Conservation (phyloP, 2,329 filamentous ascomycete genomes). For the Diaporthe humulicola region DNA sequence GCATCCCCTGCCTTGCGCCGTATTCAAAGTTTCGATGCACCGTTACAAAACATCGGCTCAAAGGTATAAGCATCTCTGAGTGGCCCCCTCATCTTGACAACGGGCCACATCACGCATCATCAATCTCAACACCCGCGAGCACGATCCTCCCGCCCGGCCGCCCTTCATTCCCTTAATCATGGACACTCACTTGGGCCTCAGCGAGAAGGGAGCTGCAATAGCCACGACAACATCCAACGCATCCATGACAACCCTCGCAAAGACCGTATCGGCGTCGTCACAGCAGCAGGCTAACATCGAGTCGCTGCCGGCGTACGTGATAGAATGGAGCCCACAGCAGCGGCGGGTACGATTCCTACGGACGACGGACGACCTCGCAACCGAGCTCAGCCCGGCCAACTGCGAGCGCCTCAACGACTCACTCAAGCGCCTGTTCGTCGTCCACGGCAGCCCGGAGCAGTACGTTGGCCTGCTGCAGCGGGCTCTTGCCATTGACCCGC, state of each 20-base stretch:
- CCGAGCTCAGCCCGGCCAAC: slow-evolving; percentile 35
- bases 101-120: not conserved
- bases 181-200: not conserved
- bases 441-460: slow-evolving; percentile 45
- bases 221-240: not conserved
- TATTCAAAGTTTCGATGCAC: slow-evolving; percentile 20
- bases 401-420: slow-evolving; percentile 21
- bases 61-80: not conserved
- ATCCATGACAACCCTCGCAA: slow-evolving; percentile 13
- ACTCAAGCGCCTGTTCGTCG: slow-evolving; percentile 43
- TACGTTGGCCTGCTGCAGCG: slow-evolving; percentile 41
- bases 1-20: slow-evolving; percentile 15
- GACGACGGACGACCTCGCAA: slow-evolving; percentile 40
- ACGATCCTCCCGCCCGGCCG: not conserved
- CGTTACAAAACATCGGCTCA: slow-evolving; percentile 1
- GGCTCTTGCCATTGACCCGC: slow-evolving; percentile 46
- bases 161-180: not conserved
- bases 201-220: not conserved
- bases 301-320: slow-evolving; percentile 41
- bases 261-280: not conserved
- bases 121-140: not conserved
- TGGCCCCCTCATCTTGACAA: slow-evolving; percentile 1
- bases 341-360: slow-evolving; percentile 38
- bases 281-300: slow-evolving; percentile 27
- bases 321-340: slow-evolving; percentile 35